phyloP scores from a whole-genome alignment of 2,329 filamentous ascomycete genomes.

The Fusarium sp. region DNA sequence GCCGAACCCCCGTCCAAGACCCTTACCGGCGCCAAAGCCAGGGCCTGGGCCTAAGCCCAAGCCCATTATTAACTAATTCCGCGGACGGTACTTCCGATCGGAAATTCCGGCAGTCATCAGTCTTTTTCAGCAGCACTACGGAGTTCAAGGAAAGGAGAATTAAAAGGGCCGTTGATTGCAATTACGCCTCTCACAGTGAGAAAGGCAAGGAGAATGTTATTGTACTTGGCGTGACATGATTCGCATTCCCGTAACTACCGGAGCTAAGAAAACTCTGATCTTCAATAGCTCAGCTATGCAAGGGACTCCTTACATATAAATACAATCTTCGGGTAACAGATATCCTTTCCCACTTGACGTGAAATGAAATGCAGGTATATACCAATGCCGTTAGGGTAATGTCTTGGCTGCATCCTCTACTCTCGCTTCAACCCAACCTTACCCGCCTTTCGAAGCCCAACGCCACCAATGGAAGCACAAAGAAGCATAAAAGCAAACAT shows the following conservation, averaged over 20 bases:
- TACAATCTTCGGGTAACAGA: not conserved
- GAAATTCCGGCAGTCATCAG: not conserved
- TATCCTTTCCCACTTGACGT: not conserved
- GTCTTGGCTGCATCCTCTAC: conserved; percentile 21
- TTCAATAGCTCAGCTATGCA: not conserved
- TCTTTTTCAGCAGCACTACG: not conserved
- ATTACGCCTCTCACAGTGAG: not conserved
- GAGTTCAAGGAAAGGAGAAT: not conserved
- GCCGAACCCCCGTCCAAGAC: not conserved
- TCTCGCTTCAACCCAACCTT: conserved; percentile 57
- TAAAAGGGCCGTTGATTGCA: not conserved
- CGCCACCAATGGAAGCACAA: conserved; percentile 52
- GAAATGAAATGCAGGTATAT: not conserved
- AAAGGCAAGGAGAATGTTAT: not conserved
- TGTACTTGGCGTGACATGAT: not conserved
- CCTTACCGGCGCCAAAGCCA: not conserved
- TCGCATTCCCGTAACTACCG: not conserved
- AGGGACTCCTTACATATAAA: not conserved
- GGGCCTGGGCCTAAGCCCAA: not conserved
- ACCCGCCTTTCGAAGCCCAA: conserved; percentile 49
- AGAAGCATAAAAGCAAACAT: conserved; percentile 61
- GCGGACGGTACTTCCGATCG: not conserved
- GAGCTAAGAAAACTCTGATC: not conserved
- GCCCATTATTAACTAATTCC: not conserved
- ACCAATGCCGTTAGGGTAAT: not conserved